Evolutionary conservation across 257 asterid species (phyloP).

Genomic region (Linderniella brevidens): DNA sequence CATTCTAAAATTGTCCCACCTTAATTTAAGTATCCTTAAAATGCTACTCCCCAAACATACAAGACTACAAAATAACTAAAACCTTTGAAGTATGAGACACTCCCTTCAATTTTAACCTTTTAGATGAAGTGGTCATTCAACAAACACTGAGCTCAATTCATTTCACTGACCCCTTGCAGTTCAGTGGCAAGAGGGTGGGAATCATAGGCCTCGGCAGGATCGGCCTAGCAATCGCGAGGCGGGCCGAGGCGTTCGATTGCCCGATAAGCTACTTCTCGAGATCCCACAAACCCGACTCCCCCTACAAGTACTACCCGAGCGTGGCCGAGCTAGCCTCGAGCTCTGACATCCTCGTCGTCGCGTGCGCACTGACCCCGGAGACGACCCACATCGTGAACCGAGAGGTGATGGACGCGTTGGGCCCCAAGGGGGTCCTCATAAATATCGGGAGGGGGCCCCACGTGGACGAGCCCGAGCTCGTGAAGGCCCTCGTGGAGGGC

Average conservation of each 20-base stretch:
- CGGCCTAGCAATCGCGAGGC: slow-evolving; percentile 59
- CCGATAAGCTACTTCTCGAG: slow-evolving; percentile 57
- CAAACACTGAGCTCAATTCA: too few relatives aligned
- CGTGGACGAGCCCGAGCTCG: slow-evolving; percentile 66
- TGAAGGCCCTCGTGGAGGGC: slow-evolving; percentile 69
- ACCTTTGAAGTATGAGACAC: too few relatives aligned
- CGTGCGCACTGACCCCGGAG: slow-evolving; percentile 57
- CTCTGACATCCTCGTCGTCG: slow-evolving; percentile 58
- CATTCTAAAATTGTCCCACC: too few relatives aligned
- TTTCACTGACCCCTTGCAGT: too few relatives aligned
- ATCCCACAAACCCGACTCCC: slow-evolving; percentile 32
- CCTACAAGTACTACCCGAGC: slow-evolving; percentile 31
- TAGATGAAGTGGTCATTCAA: too few relatives aligned
- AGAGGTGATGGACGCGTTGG: slow-evolving; percentile 54
- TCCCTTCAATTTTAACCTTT: too few relatives aligned
- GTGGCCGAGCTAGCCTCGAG: slow-evolving; percentile 53
- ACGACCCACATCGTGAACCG: slow-evolving; percentile 56
- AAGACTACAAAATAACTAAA: too few relatives aligned
- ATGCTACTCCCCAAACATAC: too few relatives aligned
- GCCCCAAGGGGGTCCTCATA: slow-evolving; percentile 60
- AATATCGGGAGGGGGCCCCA: slow-evolving; percentile 79
- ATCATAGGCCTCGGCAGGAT: slow-evolving; percentile 71
- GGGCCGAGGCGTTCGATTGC: slow-evolving; percentile 60
- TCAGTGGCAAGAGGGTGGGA: slow-evolving; percentile 64
- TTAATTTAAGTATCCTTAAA: too few relatives aligned